Evolutionary conservation across 1,284 basidiomycete species (phyloP), one percentile per base, ranked within the genome.

Genomic region (Papiliotrema nemorosa): DNA sequence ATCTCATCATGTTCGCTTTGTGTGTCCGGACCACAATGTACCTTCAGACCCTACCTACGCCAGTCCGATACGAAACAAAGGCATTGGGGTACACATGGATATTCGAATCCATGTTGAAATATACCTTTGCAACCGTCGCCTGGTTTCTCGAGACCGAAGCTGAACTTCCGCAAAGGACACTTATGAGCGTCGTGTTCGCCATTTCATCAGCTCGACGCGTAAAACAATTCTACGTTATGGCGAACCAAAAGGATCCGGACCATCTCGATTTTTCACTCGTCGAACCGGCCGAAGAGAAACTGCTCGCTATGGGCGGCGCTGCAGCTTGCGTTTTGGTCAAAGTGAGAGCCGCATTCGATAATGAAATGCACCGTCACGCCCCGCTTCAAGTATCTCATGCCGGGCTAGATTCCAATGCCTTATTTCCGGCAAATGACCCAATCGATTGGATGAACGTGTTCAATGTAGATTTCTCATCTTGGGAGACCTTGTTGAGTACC

Each of bases 371-470:
- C 31, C 31, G 10, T 9, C 31, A 21, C 7, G 22, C 40, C 14
- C n/a, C n/a, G n/a, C n/a, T n/a, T n/a, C 40, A 21, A 24, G 20
- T 18, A 12, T n/a, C n/a, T n/a, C n/a, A n/a, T n/a, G n/a, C n/a
- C n/a, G 40, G 21, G 7, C 13, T 24, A 7, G 24, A 14, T 12
- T 14, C 6, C 18, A 21, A 13, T n/a, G 14, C 9, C 9, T 6
- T 7, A 9, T n/a, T 3, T 16, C n/a, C 7, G 2, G 16, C 13
- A 6, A 24, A 40, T 13, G 47, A 48, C n/a, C n/a, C 22, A 1
- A 34, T 33, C 22, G 47, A 48, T 24, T 31, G 24, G 9, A 21
- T 13, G n/a, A 48, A 31, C 22, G 13, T 48, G n/a, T 41, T 48
- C 5, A 41, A 48, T 26, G 14, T 41, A 16, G 47, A 48, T 25